Conservation (phyloP, 345 rosid genomes). For the Brassica rapa region DNA sequence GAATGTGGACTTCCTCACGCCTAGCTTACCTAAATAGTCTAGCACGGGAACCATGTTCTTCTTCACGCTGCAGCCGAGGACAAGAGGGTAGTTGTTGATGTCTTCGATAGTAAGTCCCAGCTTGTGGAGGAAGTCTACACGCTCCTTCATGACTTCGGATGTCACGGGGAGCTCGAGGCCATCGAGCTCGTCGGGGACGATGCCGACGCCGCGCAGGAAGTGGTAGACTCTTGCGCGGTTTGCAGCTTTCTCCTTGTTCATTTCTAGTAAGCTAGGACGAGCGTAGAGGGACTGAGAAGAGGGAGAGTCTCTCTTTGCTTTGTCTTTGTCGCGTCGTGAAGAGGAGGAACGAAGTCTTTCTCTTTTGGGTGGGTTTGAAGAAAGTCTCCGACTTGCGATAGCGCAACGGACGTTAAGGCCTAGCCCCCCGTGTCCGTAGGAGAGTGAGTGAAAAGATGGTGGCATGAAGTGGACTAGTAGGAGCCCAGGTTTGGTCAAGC, state of each 20-base stretch:
- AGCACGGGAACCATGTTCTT: constrained; percentile 95
- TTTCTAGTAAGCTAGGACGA: constrained; percentile 68
- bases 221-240: constrained; percentile 80
- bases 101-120: constrained; percentile 80
- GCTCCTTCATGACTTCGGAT: constrained; percentile 74
- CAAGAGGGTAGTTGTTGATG: constrained; percentile 83
- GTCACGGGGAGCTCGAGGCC: constrained; percentile 94
- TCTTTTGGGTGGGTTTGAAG: constrained; percentile 45
- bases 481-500: constrained; percentile 56
- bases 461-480: constrained; percentile 59
- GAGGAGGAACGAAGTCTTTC: constrained; percentile 22
- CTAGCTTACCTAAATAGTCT: constrained; percentile 89
- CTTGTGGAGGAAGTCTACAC: constrained; percentile 78
- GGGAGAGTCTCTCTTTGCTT: constrained; percentile 23
- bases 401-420: constrained; percentile 45
- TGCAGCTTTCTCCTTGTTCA: constrained; percentile 68
- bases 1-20: constrained; percentile 82
- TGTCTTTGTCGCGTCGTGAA: constrained; percentile 23
- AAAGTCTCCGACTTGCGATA: constrained; percentile 50
- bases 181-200: constrained; percentile 79
- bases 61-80: constrained; percentile 96
- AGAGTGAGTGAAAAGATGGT: constrained; percentile 47
- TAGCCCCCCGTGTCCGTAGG: constrained; percentile 38
- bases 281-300: constrained; percentile 54
- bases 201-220: constrained; percentile 63